Percentiles rank a stretch among this genome's conserved stretches.
Evolutionary conservation across 495 filamentous ascomycete species (phyloP).

Genomic region (Penicillium maclennaniae): DNA sequence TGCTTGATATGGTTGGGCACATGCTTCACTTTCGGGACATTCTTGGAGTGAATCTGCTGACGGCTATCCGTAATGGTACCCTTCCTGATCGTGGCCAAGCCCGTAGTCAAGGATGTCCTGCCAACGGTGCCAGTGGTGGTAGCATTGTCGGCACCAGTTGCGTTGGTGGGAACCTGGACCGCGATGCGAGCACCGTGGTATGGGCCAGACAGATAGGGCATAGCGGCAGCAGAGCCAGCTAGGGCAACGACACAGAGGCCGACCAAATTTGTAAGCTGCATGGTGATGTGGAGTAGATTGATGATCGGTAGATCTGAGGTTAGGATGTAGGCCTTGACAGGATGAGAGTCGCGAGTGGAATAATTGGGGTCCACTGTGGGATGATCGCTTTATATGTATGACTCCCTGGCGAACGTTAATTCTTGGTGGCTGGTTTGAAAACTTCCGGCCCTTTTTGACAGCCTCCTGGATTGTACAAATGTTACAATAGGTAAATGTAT

Average conservation of each 20-base stretch:
- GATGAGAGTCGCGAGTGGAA: not conserved
- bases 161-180: slow-evolving; percentile 16
- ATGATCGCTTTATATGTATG: slow-evolving; percentile 14
- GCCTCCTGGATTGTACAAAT: slow-evolving; percentile 11
- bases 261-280: slow-evolving; percentile 24
- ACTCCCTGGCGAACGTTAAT: not conserved
- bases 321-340: not conserved
- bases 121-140: slow-evolving; percentile 15
- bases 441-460: not conserved
- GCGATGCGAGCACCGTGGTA: slow-evolving; percentile 19
- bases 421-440: slow-evolving; percentile 5
- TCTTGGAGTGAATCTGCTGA: not conserved
- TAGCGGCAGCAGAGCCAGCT: slow-evolving; percentile 18
- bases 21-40: slow-evolving; percentile 4
- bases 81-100: slow-evolving; percentile 4
- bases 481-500: slow-evolving; percentile 2
- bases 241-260: slow-evolving; percentile 18
- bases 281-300: slow-evolving; percentile 7
- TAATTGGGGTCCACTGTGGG: not conserved
- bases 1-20: slow-evolving; percentile 10
- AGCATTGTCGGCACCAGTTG: slow-evolving; percentile 13
- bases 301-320: not conserved
- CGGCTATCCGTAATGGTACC: not conserved
- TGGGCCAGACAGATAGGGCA: slow-evolving; percentile 19
- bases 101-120: slow-evolving; percentile 12